Percentiles rank a stretch among this genome's conserved stretches.
phyloP scores from a whole-genome alignment of 208 protist genomes.

The Tetramitus jugosus region DNA sequence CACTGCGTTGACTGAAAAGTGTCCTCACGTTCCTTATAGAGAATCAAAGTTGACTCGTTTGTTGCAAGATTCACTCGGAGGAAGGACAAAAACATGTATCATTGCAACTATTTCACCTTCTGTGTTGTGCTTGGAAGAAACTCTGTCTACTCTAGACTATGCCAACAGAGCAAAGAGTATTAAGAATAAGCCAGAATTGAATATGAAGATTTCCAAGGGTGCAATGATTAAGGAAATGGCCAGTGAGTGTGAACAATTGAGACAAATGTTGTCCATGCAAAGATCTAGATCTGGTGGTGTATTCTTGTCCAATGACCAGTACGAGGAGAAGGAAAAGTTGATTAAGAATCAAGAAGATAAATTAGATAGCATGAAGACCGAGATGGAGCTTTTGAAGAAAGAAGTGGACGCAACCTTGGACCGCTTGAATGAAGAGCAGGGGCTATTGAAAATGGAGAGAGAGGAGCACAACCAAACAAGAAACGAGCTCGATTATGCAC shows the following conservation, averaged over 20 bases:
- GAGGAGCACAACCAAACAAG: neutral
- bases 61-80: conserved; percentile 61
- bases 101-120: conserved; percentile 36
- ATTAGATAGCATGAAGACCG: no score
- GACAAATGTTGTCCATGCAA: no score
- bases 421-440: neutral
- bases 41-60: conserved; percentile 53
- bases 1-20: conserved; percentile 40
- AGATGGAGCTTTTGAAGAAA: no score
- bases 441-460: neutral
- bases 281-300: no score
- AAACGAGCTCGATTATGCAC: neutral
- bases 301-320: no score
- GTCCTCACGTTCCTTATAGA: conserved; percentile 58
- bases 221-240: conserved; percentile 49
- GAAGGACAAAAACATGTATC: conserved; percentile 46
- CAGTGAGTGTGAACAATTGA: conserved; percentile 40
- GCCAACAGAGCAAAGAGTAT: conserved; percentile 49
- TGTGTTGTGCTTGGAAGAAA: conserved; percentile 37
- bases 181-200: conserved; percentile 52
- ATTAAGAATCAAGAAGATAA: no score
- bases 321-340: no score
- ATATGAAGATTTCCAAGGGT: conserved; percentile 47
- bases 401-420: no score
- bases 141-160: conserved; percentile 37